Conservation (phyloP, 2,329 filamentous ascomycete genomes). For the Fusarium cyanostomum region DNA sequence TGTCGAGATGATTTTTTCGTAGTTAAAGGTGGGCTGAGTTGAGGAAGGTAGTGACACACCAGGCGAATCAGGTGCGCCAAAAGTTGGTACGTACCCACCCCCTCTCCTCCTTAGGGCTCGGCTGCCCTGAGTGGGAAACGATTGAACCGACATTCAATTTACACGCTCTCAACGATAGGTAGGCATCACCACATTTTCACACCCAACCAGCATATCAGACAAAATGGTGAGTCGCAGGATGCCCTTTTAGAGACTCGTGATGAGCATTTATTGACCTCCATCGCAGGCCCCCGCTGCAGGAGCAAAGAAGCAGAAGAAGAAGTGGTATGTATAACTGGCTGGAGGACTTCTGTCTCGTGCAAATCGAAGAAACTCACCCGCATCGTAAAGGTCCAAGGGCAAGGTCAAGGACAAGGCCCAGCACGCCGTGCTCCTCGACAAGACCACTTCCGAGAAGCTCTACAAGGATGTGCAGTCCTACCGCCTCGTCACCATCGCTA, state of each 20-base stretch:
- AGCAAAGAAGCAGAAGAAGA: slow-evolving; percentile 63
- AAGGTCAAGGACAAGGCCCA: slow-evolving; percentile 99
- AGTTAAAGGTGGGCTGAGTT: slow-evolving; percentile 47
- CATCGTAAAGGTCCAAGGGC: slow-evolving; percentile 51
- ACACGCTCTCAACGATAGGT: not conserved
- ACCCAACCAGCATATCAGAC: slow-evolving; percentile 53
- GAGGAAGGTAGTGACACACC: slow-evolving; percentile 45
- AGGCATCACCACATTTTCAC: slow-evolving; percentile 43
- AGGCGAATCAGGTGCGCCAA: slow-evolving; percentile 50
- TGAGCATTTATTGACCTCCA: slow-evolving; percentile 37
- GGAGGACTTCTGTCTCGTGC: too few relatives aligned
- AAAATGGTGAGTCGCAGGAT: slow-evolving; percentile 53
- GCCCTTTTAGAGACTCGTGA: slow-evolving; percentile 13
- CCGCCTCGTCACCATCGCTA: slow-evolving; percentile 98
- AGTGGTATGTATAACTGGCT: slow-evolving; percentile 54
- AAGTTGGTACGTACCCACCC: slow-evolving; percentile 43
- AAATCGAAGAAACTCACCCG: slow-evolving; percentile 37
- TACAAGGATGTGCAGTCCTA: slow-evolving; percentile 99
- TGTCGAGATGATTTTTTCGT: too few relatives aligned
- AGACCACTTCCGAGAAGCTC: slow-evolving; percentile 96
- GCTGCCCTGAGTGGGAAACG: slow-evolving; percentile 54
- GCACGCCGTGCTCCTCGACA: slow-evolving; percentile 99
- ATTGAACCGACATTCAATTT: too few relatives aligned
- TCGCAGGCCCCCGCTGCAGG: slow-evolving; percentile 56
- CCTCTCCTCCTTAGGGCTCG: slow-evolving; percentile 52